Percentiles rank a stretch among this genome's conserved stretches.
phyloP scores from a whole-genome alignment of 768 basidiomycete species.

The Peribolospora kevripleyi region DNA sequence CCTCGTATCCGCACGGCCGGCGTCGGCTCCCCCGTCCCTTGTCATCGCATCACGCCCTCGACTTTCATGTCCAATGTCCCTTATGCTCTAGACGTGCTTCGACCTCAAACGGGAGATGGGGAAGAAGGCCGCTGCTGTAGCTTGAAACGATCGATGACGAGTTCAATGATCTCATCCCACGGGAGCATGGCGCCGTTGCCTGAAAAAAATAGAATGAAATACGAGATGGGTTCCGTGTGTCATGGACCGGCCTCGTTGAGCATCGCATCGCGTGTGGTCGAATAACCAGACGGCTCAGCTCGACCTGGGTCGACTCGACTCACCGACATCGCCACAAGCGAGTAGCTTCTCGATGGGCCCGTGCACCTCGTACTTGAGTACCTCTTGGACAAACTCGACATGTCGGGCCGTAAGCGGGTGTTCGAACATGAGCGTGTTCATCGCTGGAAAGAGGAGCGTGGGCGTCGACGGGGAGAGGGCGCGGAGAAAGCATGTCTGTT shows the following conservation, averaged over 20 bases:
- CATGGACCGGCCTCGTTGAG: not conserved
- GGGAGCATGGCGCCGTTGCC: constrained; percentile 90
- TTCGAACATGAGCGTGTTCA: constrained; percentile 96
- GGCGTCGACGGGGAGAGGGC: constrained; percentile 62
- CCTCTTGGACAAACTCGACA: constrained; percentile 43
- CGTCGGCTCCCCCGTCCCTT: too few species aligned
- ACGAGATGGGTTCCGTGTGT: not conserved
- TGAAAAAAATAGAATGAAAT: constrained; percentile 14
- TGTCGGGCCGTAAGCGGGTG: constrained; percentile 79
- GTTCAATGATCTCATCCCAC: constrained; percentile 52
- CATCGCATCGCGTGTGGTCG: not conserved
- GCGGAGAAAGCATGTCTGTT: constrained; percentile 39
- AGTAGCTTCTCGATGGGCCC: constrained; percentile 72
- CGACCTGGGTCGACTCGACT: constrained; percentile 13
- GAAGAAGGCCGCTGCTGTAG: constrained; percentile 3
- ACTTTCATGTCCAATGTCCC: too few species aligned
- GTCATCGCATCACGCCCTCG: too few species aligned
- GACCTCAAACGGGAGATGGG: not conserved
- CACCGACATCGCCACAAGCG: constrained; percentile 80
- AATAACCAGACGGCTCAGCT: not conserved
- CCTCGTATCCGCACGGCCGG: too few species aligned
- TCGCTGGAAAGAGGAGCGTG: constrained; percentile 81
- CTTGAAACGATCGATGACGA: constrained; percentile 16
- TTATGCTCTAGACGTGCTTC: too few species aligned
- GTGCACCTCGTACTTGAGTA: constrained; percentile 52